phyloP scores from a whole-genome alignment of 306 rosid genomes.

The Quercus wislizeni region DNA sequence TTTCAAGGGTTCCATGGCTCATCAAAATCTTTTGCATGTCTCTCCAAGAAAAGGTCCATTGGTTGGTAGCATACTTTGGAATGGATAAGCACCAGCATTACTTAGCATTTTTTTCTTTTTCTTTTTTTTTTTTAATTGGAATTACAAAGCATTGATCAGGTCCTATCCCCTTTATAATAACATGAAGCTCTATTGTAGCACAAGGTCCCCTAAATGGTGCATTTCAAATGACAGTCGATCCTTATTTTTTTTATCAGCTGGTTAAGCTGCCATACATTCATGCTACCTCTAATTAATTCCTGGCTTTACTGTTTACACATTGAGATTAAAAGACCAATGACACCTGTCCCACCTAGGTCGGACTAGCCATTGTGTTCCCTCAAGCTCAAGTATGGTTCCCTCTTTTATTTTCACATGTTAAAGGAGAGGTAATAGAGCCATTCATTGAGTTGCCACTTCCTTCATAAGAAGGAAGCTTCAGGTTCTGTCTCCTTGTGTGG shows the following conservation, averaged over 20 bases:
- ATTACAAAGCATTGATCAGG: neutral
- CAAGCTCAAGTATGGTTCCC: neutral
- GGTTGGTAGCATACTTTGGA: neutral
- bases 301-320: neutral
- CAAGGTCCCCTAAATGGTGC: neutral
- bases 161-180: neutral
- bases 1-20: neutral
- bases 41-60: neutral
- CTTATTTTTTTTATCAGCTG: neutral
- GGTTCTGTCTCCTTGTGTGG: neutral
- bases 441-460: neutral
- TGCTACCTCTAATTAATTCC: neutral
- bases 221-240: neutral
- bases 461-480: constrained; percentile 1
- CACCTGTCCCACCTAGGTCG: neutral
- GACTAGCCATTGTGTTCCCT: neutral
- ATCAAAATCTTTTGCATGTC: neutral
- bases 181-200: neutral
- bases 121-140: too few species aligned
- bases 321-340: neutral
- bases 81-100: neutral
- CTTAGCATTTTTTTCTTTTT: too few species aligned
- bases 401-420: neutral
- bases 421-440: neutral
- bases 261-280: neutral